Base-by-base conservation (phyloP, 2,329 filamentous ascomycete genomes). In the Pseudophaeomoniella oleicola region DNA sequence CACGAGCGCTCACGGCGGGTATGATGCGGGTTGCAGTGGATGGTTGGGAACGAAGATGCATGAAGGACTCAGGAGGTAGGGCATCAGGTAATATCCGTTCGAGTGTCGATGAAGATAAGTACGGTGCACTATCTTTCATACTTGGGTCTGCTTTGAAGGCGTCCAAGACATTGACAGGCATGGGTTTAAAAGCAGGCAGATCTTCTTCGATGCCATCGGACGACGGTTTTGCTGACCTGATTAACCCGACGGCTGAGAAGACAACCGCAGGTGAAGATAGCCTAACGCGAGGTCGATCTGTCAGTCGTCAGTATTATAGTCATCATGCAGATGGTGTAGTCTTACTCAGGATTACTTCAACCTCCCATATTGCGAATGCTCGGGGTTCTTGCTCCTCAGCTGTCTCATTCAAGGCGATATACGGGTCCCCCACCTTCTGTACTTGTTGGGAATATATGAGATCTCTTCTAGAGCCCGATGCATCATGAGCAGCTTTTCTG, bases 141-240 rank as follows among this genome's bases (percentile, higher is more conserved):
- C 58, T 56, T 31, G 66, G 64, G 41, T 70, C 66, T 32, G 57
- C 59, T 15, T 64, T 60, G 36, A 76, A 62, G 3, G 72, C 58
- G 43, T 73, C 66, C 6, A 77, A 57, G 12, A 77, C 59, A 41
- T 76, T 77, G 6, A 64, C 55, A 1, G 72, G 69, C n/a, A 68
- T 59, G 4, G 71, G 68, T n/a, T 69, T 56, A 32, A 65, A 58
- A 34, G 67, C 65, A 12, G 66, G 62, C 4, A 76, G 58, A 44
- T 72, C 71, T 34, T 67, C 58, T 4, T 51, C 44, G 14, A 53
- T 45, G 17, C 54, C 52, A 38, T 50, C 49, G 35, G 55, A 52
- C n/a, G 53, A 46, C 19, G 44, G 51, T 35, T 63, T 58, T 1
- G 59, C 49, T 2, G 64, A 61, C 39, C 60, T 65, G 19, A 68